Evolutionary conservation across 2,329 filamentous ascomycete genomes (phyloP), one percentile per base, ranked within the genome.

Genomic region (Xylariaceae sp.): DNA sequence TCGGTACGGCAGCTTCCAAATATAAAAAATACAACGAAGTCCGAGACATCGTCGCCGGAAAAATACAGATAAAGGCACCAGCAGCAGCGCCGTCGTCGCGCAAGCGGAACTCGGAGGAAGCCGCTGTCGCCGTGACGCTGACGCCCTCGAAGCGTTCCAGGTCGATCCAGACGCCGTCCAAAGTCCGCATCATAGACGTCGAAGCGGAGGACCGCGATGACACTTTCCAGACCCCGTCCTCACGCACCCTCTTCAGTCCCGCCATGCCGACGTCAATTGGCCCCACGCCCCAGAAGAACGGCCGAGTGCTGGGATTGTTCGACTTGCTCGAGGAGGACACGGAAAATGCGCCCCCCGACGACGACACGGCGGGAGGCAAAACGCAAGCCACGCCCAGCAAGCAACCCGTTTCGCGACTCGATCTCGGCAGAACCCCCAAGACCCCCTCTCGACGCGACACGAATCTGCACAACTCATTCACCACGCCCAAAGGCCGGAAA

Each of bases 271-370:
- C 75, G 4, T 74, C 71, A 1, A 74, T 92, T 44, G 85, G 84
- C 2, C 86, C 86, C 2, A 92, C 86, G 9, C 86, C 86, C 3
- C 86, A 90, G 54, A 78, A 80, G 45, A 83, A 90, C 57, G 86
- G 86, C 18, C 76, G 77, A 14, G 81, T 88, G 1, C 69, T 92
- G 2, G 85, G 86, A 4, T 64, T 92, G 13, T 92, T 92, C 56
- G 86, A 90, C 55, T 63, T 84, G 9, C 64, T 88, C 6, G 65
- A 68, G 17, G 69, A 74, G 40, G 66, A 67, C 29, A 67, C 69
- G 15, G 60, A 69, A 16, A 65, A 65, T 21, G 73, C 71, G 4
- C 73, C 75, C 1, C 71, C 73, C 4, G 71, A 65, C 34, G 42
- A 51, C 59, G 46, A 69, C 64, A 35, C 62, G 66, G 26, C 65